phyloP scores from a whole-genome alignment of 805 yeast species.

The Sugiyamaella chiloensis region DNA sequence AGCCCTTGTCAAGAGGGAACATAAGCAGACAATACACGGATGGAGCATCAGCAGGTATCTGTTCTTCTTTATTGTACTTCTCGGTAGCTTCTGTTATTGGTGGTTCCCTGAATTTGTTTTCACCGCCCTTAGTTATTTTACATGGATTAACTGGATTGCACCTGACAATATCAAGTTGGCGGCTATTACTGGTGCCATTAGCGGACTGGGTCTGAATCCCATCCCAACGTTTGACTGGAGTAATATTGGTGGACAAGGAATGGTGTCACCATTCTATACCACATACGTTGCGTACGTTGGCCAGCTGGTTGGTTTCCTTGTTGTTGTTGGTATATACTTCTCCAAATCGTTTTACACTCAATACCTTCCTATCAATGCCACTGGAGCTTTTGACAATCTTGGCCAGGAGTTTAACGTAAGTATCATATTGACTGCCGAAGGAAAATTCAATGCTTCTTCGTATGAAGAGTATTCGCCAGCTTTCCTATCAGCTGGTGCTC shows the following conservation, averaged over 20 bases:
- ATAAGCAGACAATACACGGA: slow-evolving; percentile 35
- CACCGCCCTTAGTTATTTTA: slow-evolving; percentile 53
- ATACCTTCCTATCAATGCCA: slow-evolving; percentile 58
- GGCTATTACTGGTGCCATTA: slow-evolving; percentile 48
- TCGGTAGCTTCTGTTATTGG: slow-evolving; percentile 45
- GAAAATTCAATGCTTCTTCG: slow-evolving; percentile 39
- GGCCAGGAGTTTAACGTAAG: slow-evolving; percentile 50
- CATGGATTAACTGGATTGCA: slow-evolving; percentile 61
- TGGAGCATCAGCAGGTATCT: slow-evolving; percentile 55
- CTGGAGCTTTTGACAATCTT: slow-evolving; percentile 49
- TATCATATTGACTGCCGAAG: slow-evolving; percentile 39
- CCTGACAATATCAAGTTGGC: slow-evolving; percentile 51
- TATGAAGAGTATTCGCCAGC: slow-evolving; percentile 66
- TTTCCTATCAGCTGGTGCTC: slow-evolving; percentile 52
- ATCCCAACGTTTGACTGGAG: slow-evolving; percentile 46
- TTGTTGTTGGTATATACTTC: slow-evolving; percentile 48
- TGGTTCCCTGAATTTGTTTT: slow-evolving; percentile 62
- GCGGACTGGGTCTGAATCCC: slow-evolving; percentile 45
- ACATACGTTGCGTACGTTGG: slow-evolving; percentile 34
- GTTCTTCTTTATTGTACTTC: slow-evolving; percentile 41
- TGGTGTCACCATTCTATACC: slow-evolving; percentile 46
- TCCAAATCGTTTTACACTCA: slow-evolving; percentile 49
- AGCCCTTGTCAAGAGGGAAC: slow-evolving; percentile 38
- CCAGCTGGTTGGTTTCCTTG: slow-evolving; percentile 30
- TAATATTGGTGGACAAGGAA: slow-evolving; percentile 37